Base-by-base conservation (phyloP, 257 asterid genomes). In the Penstemon newberryi region DNA sequence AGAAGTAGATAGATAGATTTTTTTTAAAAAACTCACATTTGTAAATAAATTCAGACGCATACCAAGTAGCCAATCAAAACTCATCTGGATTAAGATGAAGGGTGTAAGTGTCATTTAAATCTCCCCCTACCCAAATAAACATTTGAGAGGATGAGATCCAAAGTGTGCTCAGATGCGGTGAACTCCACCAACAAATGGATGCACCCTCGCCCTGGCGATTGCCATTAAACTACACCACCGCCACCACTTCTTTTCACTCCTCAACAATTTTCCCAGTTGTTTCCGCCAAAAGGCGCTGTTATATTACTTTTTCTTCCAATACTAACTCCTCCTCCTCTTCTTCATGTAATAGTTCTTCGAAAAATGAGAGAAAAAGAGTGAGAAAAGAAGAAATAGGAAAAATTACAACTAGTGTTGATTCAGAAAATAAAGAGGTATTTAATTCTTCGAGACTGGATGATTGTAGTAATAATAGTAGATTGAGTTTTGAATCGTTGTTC, bases 121-220 rank as follows among this genome's bases (percentile, higher is more conserved):
- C 69, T 61, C 42, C 60, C 54, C 57, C 5, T n/a, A 25, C 33
- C 33, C 33, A 25, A 25, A 25, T 25, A 25, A 25, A 25, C 70
- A 51, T 19, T 13, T 78, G 54, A 56, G 74, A 66, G 74, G 61
- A 33, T 43, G 33, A 25, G 33, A 44, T 44, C 39, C 13, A 46
- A 52, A 72, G 67, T 71, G 66, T 47, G 61, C 59, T 74, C 67
- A 38, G 73, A 61, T 70, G 74, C 66, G 72, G 75, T 51, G 67
- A 73, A 46, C 79, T 60, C 75, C 65, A 67, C 76, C 63, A 50
- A 66, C 71, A 73, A 10, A 83, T 85, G 95, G 89, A 86, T 79
- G 63, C 86, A 75, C 78, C 83, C 38, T 72, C 87, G 47, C 84
- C 81, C 40, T 67, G 72, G 78, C 84, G 47, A 33, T 57, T 55